Evolutionary conservation across 352 stramenopile species (phyloP), one percentile per base, ranked within the genome.

Genomic region (Globisporangium cederbergense): DNA sequence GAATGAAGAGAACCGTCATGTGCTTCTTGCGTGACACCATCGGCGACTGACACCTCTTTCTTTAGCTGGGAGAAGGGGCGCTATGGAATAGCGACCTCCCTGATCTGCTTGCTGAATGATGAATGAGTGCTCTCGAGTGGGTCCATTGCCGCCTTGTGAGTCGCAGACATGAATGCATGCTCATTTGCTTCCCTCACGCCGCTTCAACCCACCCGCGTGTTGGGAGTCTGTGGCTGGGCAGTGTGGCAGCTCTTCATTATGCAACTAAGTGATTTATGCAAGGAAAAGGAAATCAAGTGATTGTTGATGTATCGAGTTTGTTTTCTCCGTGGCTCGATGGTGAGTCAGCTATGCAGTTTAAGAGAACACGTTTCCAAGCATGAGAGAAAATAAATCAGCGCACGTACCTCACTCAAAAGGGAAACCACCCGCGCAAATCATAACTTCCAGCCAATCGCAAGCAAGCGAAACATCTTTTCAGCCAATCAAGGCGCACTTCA

Each of bases 321-420:
- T 28, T 28, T 28, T 28, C 25, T 28, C 2, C 25, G 25, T 28
- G 25, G 3, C 22, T 18, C 46, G 2, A 14, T 32, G 20, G n/a
- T 8, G 30, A 22, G 11, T 14, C 14, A 5, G 22, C 13, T 57
- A 57, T 57, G 28, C 9, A 2, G 5, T 18, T 28, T 10, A 1
- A 30, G 3, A 57, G 28, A 43, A 43, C 7, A 9, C n/a, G 7
- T 28, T 25, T 28, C 18, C 30, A 13, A 3, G 28, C 28, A 14
- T 3, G 42, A 47, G 28, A 36, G 18, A 57, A 57, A 57, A 55
- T 20, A 57, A 57, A 57, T 42, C 30, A 57, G 49, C 49, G 49
- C n/a, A 28, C 47, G 10, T 40, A 22, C 30, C 49, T 18, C 49
- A 54, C 25, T 20, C 2, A 6, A 1, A 32, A 34, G 30, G 42